A percentile compares a stretch with the other conserved stretches of the same genome.
Evolutionary conservation across 2,329 filamentous ascomycete species (phyloP).

Genomic region (Dothistroma pini): DNA sequence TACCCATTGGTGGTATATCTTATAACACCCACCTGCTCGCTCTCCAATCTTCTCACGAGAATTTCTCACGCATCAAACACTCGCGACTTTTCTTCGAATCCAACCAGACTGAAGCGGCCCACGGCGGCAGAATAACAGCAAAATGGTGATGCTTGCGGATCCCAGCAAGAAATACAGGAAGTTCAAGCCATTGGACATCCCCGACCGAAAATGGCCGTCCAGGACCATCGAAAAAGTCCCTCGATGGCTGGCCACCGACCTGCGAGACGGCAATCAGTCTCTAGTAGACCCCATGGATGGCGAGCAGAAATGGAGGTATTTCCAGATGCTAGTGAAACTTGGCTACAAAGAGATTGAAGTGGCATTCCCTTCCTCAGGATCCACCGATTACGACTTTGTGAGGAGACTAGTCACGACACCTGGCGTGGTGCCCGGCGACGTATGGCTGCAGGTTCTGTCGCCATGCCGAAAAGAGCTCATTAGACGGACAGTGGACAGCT

Average conservation of each 20-base stretch:
- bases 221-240: constrained; percentile 80
- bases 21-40: neutral
- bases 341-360: constrained; percentile 99
- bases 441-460: constrained; percentile 86
- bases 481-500: constrained; percentile 78
- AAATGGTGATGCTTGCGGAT: constrained; percentile 39
- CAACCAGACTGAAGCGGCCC: neutral
- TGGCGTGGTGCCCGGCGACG: constrained; percentile 79
- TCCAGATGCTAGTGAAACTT: constrained; percentile 86
- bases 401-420: constrained; percentile 80
- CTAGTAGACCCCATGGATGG: constrained; percentile 93
- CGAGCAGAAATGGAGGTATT: constrained; percentile 92
- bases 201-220: constrained; percentile 76
- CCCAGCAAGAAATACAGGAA: constrained; percentile 72
- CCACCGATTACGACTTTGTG: constrained; percentile 96
- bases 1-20: constrained; percentile 3
- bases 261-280: constrained; percentile 92
- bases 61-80: neutral
- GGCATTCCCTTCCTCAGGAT: constrained; percentile 89
- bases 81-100: neutral
- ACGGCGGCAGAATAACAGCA: neutral
- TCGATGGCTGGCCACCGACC: constrained; percentile 83
- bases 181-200: constrained; percentile 64
- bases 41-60: neutral
- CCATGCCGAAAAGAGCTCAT: constrained; percentile 92